Evolutionary conservation across 2,329 filamentous ascomycete species (phyloP).

Genomic region (Xylaria sp.): DNA sequence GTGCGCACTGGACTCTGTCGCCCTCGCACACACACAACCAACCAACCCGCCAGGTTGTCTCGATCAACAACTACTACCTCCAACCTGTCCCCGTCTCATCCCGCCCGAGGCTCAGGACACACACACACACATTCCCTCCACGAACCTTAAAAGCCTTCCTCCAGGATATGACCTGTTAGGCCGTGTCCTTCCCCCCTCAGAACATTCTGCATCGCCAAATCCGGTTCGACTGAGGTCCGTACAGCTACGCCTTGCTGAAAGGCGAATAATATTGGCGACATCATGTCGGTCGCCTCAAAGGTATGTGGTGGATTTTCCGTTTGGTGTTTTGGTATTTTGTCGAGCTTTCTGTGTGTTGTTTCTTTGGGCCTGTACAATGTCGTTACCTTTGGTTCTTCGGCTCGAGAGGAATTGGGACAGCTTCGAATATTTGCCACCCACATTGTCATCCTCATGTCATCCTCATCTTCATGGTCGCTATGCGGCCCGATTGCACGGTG

Average conservation of each 20-base stretch:
- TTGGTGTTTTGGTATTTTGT: background rate
- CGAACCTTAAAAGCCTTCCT: slow-evolving; percentile 13
- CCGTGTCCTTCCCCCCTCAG: slow-evolving; percentile 49
- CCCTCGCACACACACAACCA: slow-evolving; percentile 14
- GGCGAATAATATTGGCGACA: slow-evolving; percentile 66
- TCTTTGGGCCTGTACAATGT: background rate
- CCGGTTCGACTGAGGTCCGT: slow-evolving; percentile 49
- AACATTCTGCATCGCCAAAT: slow-evolving; percentile 38
- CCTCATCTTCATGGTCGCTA: too few species aligned
- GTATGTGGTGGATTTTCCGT: slow-evolving; percentile 55
- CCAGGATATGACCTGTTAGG: slow-evolving; percentile 53
- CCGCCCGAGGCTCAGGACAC: slow-evolving; percentile 35
- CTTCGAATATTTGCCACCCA: slow-evolving; percentile 2
- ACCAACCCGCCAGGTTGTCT: slow-evolving; percentile 27
- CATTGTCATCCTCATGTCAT: background rate
- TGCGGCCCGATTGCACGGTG: background rate
- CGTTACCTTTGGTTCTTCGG: background rate
- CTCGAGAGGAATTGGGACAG: background rate
- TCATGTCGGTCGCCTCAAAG: slow-evolving; percentile 72
- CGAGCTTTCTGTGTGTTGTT: background rate
- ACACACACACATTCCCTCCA: slow-evolving; percentile 24
- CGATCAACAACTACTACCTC: slow-evolving; percentile 25
- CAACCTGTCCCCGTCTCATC: slow-evolving; percentile 12
- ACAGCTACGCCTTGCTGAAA: slow-evolving; percentile 60
- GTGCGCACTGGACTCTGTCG: slow-evolving; percentile 11